A percentile compares a stretch with the other conserved stretches of the same genome.
Conservation (phyloP, 352 stramenopile genomes). For the Phytophthora ohioensis region DNA sequence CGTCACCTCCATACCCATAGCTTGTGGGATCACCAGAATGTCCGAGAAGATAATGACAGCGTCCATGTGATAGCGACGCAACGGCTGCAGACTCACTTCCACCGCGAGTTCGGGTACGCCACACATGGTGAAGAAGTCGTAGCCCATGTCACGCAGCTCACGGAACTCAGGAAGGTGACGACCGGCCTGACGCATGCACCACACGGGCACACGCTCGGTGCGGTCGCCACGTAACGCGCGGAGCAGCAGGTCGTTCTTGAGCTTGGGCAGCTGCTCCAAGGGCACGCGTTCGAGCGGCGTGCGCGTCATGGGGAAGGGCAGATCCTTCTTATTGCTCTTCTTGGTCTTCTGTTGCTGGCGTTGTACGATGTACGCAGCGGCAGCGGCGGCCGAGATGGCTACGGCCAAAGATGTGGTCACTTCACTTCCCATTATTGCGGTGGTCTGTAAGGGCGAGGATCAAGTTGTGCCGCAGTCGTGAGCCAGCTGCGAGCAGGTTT, state of each 20-base stretch:
- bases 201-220: conserved; percentile 94
- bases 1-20: conserved; percentile 96
- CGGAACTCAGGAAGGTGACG: conserved; percentile 91
- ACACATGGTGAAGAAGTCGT: conserved; percentile 94
- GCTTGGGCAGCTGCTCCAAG: conserved; percentile 74
- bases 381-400: conserved; percentile 60
- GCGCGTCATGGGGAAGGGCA: conserved; percentile 71
- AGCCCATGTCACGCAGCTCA: conserved; percentile 80
- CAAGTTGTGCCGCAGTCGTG: conserved; percentile 3
- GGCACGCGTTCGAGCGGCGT: conserved; percentile 78
- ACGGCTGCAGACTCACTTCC: conserved; percentile 97
- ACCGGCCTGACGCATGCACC: conserved; percentile 98
- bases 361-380: conserved; percentile 68
- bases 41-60: conserved; percentile 99
- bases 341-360: conserved; percentile 57
- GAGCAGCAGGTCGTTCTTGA: conserved; percentile 92
- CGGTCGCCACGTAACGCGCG: conserved; percentile 87
- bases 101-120: conserved; percentile 87
- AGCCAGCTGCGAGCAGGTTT: conserved; percentile 11
- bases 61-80: conserved; percentile 95
- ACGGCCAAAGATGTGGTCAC: conserved; percentile 40
- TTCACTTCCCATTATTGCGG: conserved; percentile 33
- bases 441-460: conserved; percentile 17
- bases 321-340: conserved; percentile 30
- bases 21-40: conserved; percentile 98